These are phyloP conservation scores for Aspergillus funiculosus DNA, from an alignment of 495 filamentous ascomycete genomes.

Conservation along the genomic window DNA sequence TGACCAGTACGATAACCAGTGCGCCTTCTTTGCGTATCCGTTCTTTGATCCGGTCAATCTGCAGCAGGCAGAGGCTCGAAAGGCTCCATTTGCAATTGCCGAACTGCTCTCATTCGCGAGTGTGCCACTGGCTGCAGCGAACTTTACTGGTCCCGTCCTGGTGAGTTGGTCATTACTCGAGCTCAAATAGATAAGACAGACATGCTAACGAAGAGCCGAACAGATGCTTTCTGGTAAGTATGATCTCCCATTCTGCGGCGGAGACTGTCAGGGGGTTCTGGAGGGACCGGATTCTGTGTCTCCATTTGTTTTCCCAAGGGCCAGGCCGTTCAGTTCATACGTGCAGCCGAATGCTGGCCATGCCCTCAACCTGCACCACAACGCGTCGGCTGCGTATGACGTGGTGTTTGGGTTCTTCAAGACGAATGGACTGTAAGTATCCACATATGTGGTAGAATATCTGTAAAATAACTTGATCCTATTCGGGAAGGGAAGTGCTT, in stretches of 20 bases:
- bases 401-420: slow-evolving; percentile 12
- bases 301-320: slow-evolving; percentile 39
- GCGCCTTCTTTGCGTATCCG: slow-evolving; percentile 41
- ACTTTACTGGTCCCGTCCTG: slow-evolving; percentile 43
- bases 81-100: slow-evolving; percentile 46
- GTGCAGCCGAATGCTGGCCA: slow-evolving; percentile 48
- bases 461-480: too few species aligned
- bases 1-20: slow-evolving; percentile 32
- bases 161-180: slow-evolving; percentile 30
- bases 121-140: slow-evolving; percentile 19
- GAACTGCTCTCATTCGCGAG: slow-evolving; percentile 42
- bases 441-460: too few species aligned
- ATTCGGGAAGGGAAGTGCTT: too few species aligned
- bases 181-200: slow-evolving; percentile 29
- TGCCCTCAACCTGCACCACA: slow-evolving; percentile 47
- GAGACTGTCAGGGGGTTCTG: slow-evolving; percentile 42
- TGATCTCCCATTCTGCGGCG: slow-evolving; percentile 49
- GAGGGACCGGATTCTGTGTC: slow-evolving; percentile 34
- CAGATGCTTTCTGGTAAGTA: neutral
- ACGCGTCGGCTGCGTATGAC: slow-evolving; percentile 38
- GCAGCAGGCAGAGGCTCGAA: slow-evolving; percentile 34
- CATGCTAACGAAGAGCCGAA: neutral
- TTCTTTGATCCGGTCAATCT: slow-evolving; percentile 44
- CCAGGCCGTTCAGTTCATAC: slow-evolving; percentile 37
- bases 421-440: too few species aligned